phyloP scores from a whole-genome alignment of 2,329 filamentous ascomycete species.

The Pseudocercospora fuligena region DNA sequence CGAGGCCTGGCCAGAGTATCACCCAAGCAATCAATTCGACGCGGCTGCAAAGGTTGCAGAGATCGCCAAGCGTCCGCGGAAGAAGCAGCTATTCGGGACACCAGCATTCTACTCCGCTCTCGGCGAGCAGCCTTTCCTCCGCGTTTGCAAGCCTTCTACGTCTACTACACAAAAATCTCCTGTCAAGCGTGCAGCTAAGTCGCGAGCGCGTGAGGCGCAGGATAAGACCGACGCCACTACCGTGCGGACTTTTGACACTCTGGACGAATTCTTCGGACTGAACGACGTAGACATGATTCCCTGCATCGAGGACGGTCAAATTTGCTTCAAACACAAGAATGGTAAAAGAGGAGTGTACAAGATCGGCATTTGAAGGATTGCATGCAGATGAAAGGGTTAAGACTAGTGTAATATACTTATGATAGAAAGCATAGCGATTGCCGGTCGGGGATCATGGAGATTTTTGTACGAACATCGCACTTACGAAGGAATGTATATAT shows the following conservation, averaged over 20 bases:
- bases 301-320: constrained; percentile 12
- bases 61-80: constrained; percentile 44
- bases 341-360: constrained; percentile 19
- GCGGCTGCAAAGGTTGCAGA: constrained; percentile 64
- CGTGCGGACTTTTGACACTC: constrained; percentile 10
- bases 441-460: neutral
- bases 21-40: constrained; percentile 35
- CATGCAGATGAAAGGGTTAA: neutral
- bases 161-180: neutral
- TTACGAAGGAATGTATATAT: neutral
- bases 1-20: constrained; percentile 33
- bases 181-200: neutral
- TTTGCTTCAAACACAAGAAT: constrained; percentile 18
- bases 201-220: neutral
- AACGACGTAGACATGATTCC: constrained; percentile 19
- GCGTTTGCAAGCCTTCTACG: neutral
- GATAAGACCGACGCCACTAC: constrained; percentile 6
- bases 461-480: neutral
- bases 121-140: constrained; percentile 5
- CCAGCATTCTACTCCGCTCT: constrained; percentile 16
- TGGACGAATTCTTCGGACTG: constrained; percentile 25
- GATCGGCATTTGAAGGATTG: constrained; percentile 18
- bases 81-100: constrained; percentile 42
- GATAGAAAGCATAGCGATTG: neutral
- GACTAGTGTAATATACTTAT: neutral